phyloP scores from a whole-genome alignment of 768 basidiomycete genomes.

The Psilocybe sp. region DNA sequence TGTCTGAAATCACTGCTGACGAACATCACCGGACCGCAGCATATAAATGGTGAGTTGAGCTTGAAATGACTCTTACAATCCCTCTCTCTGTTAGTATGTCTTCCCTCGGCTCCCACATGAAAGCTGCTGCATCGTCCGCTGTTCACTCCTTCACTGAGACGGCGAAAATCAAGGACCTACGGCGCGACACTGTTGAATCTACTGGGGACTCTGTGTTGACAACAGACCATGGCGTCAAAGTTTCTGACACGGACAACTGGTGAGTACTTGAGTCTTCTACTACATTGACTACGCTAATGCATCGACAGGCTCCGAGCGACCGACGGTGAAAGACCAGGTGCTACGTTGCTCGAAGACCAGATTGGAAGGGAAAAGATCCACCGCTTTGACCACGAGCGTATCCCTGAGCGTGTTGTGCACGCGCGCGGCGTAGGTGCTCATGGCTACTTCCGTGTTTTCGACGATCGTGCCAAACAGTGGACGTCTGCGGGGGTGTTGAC shows the following conservation, averaged over 20 bases:
- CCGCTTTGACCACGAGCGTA: slow-evolving; percentile 85
- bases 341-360: slow-evolving; percentile 77
- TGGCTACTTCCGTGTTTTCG: slow-evolving; percentile 76
- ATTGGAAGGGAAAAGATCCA: slow-evolving; percentile 73
- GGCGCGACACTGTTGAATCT: slow-evolving; percentile 29
- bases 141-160: slow-evolving; percentile 19
- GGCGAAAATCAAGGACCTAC: slow-evolving; percentile 33
- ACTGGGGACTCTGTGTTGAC: slow-evolving; percentile 38
- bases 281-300: background rate
- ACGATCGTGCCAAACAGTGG: slow-evolving; percentile 69
- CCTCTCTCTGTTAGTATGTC: too few relatives aligned
- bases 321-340: slow-evolving; percentile 50
- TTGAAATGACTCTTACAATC: too few relatives aligned
- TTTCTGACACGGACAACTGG: slow-evolving; percentile 69
- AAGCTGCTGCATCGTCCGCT: too few relatives aligned
- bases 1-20: too few relatives aligned
- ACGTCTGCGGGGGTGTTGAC: slow-evolving; percentile 71
- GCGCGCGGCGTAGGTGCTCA: slow-evolving; percentile 79
- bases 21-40: too few relatives aligned
- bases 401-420: slow-evolving; percentile 79
- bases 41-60: too few relatives aligned
- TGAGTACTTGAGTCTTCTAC: slow-evolving; percentile 19
- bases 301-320: slow-evolving; percentile 58
- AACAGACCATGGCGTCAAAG: slow-evolving; percentile 58
- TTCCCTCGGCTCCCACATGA: too few relatives aligned